These are phyloP conservation scores for Macrocybe gigantea DNA, from an alignment of 768 basidiomycete genomes.

Conservation along the genomic window DNA sequence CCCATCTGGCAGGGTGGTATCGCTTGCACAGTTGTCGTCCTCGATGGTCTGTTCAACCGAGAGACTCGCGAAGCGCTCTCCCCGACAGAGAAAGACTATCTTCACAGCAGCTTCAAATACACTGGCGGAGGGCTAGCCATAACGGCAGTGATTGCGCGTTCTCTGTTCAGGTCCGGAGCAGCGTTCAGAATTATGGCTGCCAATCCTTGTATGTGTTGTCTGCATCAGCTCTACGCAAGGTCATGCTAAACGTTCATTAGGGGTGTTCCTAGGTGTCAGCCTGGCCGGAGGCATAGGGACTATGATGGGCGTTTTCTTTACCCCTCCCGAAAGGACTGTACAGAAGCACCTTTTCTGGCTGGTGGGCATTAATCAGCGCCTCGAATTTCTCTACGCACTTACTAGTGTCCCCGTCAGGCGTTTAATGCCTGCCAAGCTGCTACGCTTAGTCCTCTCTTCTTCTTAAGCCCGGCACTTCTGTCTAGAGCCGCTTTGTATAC, in stretches of 20 bases:
- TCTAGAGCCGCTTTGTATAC: conserved; percentile 88
- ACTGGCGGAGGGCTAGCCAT: conserved; percentile 75
- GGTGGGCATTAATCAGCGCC: conserved; percentile 32
- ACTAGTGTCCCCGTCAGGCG: conserved; percentile 27
- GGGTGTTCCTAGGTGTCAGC: conserved; percentile 79
- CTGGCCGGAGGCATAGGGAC: conserved; percentile 74
- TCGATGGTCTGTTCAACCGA: conserved; percentile 66
- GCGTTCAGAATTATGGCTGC: conserved; percentile 74
- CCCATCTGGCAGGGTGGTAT: conserved; percentile 51
- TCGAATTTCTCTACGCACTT: not conserved
- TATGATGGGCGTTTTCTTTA: conserved; percentile 81
- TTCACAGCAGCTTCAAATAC: conserved; percentile 78
- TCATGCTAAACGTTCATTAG: conserved; percentile 23
- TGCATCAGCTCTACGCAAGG: not conserved
- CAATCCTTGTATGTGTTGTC: conserved; percentile 63
- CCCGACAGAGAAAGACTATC: conserved; percentile 54
- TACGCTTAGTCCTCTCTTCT: conserved; percentile 84
- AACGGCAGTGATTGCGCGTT: conserved; percentile 76
- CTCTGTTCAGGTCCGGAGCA: conserved; percentile 63
- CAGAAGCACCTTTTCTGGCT: conserved; percentile 83
- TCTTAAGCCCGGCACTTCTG: conserved; percentile 79
- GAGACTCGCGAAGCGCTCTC: conserved; percentile 71
- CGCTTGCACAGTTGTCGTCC: conserved; percentile 59
- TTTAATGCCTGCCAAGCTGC: conserved; percentile 87
- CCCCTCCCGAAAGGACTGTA: conserved; percentile 67